These are phyloP conservation scores for Cystobasidiaceae sp. DNA, from an alignment of 1,284 basidiomycete species.

Conservation along the genomic window DNA sequence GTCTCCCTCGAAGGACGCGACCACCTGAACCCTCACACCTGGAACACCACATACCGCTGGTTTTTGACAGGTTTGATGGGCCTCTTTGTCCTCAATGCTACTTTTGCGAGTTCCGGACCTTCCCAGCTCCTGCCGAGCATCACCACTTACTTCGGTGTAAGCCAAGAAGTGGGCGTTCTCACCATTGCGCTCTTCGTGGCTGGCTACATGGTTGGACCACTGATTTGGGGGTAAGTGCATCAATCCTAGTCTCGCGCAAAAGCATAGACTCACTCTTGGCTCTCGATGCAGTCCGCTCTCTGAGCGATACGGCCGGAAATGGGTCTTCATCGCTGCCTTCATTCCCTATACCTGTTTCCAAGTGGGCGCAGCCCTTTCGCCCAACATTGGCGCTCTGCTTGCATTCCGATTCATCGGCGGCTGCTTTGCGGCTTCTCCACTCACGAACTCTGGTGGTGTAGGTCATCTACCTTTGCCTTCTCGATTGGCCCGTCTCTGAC, in stretches of 20 bases:
- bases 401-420: constrained; percentile 66
- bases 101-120: constrained; percentile 59
- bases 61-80: constrained; percentile 60
- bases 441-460: constrained; percentile 40
- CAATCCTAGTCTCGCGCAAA: background rate
- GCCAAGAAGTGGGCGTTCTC: constrained; percentile 54
- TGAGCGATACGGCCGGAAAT: constrained; percentile 56
- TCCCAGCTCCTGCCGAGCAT: constrained; percentile 53
- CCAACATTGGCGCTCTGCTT: constrained; percentile 59
- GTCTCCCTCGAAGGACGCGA: constrained; percentile 49
- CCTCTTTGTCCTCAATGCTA: constrained; percentile 63
- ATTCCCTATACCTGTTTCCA: constrained; percentile 63
- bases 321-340: constrained; percentile 64
- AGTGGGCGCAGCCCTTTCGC: constrained; percentile 60
- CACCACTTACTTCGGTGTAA: constrained; percentile 55
- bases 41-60: constrained; percentile 58
- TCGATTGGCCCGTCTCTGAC: background rate
- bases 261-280: no score
- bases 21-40: constrained; percentile 55
- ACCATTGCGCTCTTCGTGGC: constrained; percentile 51
- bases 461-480: background rate
- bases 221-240: constrained; percentile 15
- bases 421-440: constrained; percentile 52
- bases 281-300: constrained; percentile 52
- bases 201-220: constrained; percentile 45